phyloP scores from a whole-genome alignment of 805 yeast species.

The Wickerhamiella siamensis region DNA sequence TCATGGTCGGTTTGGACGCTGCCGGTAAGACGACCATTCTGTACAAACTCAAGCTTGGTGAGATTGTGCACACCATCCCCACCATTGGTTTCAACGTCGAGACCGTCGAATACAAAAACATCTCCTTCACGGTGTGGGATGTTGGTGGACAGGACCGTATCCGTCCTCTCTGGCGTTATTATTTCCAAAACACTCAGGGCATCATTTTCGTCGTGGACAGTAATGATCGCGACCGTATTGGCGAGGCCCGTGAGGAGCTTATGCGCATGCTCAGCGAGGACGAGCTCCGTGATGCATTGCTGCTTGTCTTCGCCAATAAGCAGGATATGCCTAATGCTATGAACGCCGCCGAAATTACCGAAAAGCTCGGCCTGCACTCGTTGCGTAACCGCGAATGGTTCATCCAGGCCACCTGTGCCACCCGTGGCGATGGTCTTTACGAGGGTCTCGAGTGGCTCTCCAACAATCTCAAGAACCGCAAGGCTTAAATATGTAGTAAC shows the following conservation, averaged over 20 bases:
- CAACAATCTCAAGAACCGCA: conserved; percentile 62
- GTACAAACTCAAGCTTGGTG: conserved; percentile 89
- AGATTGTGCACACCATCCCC: conserved; percentile 91
- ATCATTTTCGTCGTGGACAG: conserved; percentile 95
- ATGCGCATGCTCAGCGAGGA: conserved; percentile 98
- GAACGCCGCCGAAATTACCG: conserved; percentile 98
- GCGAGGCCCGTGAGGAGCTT: conserved; percentile 95
- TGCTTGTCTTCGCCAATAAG: conserved; percentile 93
- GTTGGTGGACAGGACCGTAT: conserved; percentile 99
- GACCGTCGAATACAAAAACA: conserved; percentile 93
- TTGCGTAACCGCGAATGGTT: conserved; percentile 99
- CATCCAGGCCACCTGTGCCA: conserved; percentile 97
- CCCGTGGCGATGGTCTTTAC: conserved; percentile 96
- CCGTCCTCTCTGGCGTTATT: conserved; percentile 98
- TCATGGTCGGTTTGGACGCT: conserved; percentile 96
- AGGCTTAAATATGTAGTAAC: conserved; percentile 6
- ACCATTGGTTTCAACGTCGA: conserved; percentile 96
- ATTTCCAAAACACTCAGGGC: conserved; percentile 97
- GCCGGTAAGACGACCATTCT: conserved; percentile 97
- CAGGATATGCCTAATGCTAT: conserved; percentile 98
- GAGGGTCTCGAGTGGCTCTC: conserved; percentile 97
- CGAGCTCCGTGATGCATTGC: conserved; percentile 90
- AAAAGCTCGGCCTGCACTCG: conserved; percentile 89
- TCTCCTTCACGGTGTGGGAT: conserved; percentile 96
- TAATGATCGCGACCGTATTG: conserved; percentile 93